phyloP scores from a whole-genome alignment of 2,329 filamentous ascomycete species.

The Xylaria arbuscula region DNA sequence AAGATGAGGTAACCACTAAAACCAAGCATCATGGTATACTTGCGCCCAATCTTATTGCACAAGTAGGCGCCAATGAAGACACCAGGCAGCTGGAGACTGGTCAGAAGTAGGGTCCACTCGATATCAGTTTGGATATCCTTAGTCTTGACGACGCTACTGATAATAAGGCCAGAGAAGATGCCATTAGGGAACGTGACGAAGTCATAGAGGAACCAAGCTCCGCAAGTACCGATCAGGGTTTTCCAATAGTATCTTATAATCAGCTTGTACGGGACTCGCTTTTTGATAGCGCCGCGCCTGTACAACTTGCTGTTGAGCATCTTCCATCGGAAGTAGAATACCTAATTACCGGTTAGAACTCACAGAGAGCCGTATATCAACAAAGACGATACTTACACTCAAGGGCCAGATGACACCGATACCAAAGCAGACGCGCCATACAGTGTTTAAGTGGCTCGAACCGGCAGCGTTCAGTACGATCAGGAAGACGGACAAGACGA shows the following conservation, averaged over 20 bases:
- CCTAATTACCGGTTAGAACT: conserved; percentile 13
- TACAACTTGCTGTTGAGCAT: conserved; percentile 36
- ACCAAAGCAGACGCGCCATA: conserved; percentile 30
- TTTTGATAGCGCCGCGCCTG: conserved; percentile 27
- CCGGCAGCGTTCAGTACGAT: conserved; percentile 22
- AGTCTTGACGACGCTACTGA: conserved; percentile 30
- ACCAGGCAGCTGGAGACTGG: conserved; percentile 20
- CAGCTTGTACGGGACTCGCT: conserved; percentile 30
- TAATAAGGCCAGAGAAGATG: conserved; percentile 31
- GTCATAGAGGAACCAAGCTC: conserved; percentile 35
- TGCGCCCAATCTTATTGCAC: conserved; percentile 31
- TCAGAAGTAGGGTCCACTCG: conserved; percentile 30
- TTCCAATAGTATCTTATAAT: conserved; percentile 32
- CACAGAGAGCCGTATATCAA: too few relatives aligned
- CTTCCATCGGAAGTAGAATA: conserved; percentile 34
- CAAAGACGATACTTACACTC: conserved; percentile 10
- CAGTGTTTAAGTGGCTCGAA: conserved; percentile 27
- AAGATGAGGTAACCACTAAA: conserved; percentile 31
- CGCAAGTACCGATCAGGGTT: conserved; percentile 28
- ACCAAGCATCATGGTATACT: conserved; percentile 33
- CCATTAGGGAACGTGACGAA: conserved; percentile 33
- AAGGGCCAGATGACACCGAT: conserved; percentile 32
- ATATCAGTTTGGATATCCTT: conserved; percentile 26
- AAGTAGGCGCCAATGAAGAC: conserved; percentile 34
- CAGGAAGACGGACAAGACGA: conserved; percentile 27